Percentiles rank a stretch among this genome's conserved stretches.
Evolutionary conservation across 2,329 filamentous ascomycete genomes (phyloP).

Genomic region (Colletotrichum endophyticum): DNA sequence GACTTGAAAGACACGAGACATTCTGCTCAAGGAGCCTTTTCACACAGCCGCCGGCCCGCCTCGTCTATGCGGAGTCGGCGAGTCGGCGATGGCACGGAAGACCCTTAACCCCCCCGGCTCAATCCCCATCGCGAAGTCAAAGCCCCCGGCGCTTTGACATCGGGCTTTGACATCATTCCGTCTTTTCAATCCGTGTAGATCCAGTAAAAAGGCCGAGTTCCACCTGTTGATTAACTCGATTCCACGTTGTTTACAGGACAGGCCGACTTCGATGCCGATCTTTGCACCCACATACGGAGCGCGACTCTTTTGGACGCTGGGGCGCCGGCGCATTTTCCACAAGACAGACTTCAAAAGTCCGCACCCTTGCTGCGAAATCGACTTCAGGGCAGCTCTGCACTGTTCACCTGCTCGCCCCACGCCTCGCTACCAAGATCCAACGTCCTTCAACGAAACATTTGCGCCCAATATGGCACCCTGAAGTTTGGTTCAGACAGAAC

Average conservation of each 20-base stretch:
- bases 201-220: not conserved
- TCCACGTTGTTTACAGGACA: not conserved
- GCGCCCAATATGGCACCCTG: not conserved
- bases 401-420: not conserved
- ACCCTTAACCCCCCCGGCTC: not conserved
- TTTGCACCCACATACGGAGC: not conserved
- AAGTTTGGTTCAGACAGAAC: not conserved
- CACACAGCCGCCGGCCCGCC: not conserved
- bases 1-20: not conserved
- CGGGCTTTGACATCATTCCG: not conserved
- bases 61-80: not conserved
- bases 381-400: not conserved
- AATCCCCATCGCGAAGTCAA: not conserved
- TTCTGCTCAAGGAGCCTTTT: not conserved
- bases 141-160: constrained; percentile 1
- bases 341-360: not conserved
- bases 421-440: not conserved
- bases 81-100: not conserved
- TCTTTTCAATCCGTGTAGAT: not conserved
- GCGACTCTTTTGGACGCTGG: not conserved
- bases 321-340: not conserved
- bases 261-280: not conserved
- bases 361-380: not conserved
- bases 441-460: not conserved
- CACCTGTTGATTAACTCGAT: not conserved